These are phyloP conservation scores for Tetracladium maxilliforme DNA, from an alignment of 2,329 filamentous ascomycete species.

Conservation along the genomic window DNA sequence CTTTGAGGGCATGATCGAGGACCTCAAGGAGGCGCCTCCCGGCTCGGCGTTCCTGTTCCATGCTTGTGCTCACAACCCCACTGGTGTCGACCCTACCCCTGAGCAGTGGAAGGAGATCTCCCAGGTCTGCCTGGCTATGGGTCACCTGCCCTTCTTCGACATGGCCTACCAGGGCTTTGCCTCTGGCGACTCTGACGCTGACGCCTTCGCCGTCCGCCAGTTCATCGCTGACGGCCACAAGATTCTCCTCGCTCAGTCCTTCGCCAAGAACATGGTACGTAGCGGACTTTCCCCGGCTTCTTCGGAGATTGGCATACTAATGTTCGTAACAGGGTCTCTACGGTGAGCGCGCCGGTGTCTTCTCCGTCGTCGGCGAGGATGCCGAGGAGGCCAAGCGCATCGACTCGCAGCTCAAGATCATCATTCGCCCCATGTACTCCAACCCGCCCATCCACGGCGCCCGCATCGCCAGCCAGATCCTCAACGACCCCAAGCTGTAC, in stretches of 20 bases:
- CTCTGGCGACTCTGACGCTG: conserved; percentile 78
- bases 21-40: conserved; percentile 78
- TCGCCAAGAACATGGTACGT: conserved; percentile 96
- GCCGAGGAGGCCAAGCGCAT: conserved; percentile 88
- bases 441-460: conserved; percentile 96
- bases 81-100: conserved; percentile 81
- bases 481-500: conserved; percentile 74
- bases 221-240: conserved; percentile 89
- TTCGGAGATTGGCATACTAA: conserved; percentile 2
- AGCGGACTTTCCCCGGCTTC: conserved; percentile 3
- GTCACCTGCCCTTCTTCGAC: conserved; percentile 94
- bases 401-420: conserved; percentile 96
- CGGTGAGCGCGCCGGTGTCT: conserved; percentile 93
- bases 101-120: conserved; percentile 91
- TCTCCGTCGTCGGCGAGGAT: conserved; percentile 78
- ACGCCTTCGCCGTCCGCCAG: conserved; percentile 86
- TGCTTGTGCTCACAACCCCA: conserved; percentile 96
- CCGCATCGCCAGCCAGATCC: conserved; percentile 81
- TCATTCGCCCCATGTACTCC: conserved; percentile 93
- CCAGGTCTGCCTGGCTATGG: conserved; percentile 68
- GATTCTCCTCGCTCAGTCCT: conserved; percentile 79
- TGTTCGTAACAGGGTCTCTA: conserved; percentile 60
- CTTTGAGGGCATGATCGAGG: conserved; percentile 83
- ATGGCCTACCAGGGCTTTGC: conserved; percentile 99
- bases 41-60: conserved; percentile 87